These are phyloP conservation scores for Malassezia arunalokei DNA, from an alignment of 1,284 basidiomycete genomes.

Conservation along the genomic window DNA sequence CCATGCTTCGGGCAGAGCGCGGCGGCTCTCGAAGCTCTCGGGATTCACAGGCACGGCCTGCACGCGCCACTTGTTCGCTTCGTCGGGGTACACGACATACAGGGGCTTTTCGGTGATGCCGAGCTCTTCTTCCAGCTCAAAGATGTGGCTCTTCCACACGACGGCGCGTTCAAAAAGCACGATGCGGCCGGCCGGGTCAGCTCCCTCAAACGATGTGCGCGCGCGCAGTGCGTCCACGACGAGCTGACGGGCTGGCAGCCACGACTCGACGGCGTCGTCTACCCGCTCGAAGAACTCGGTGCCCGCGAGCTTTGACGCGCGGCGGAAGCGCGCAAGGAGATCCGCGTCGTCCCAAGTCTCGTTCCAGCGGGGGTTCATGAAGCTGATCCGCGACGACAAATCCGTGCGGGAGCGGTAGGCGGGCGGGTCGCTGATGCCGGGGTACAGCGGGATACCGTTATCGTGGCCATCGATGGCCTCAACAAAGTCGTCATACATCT, in stretches of 20 bases:
- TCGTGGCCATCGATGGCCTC: conserved; percentile 92
- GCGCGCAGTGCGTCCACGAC: conserved; percentile 58
- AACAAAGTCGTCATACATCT: conserved; percentile 80
- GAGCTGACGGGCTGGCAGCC: conserved; percentile 81
- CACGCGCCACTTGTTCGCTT: conserved; percentile 70
- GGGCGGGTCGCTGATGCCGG: conserved; percentile 21
- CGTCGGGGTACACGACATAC: conserved; percentile 77
- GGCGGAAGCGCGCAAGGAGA: conserved; percentile 52
- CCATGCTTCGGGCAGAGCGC: conserved; percentile 83
- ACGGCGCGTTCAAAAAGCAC: conserved; percentile 68
- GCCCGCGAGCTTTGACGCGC: conserved; percentile 72
- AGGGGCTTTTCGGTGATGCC: conserved; percentile 51
- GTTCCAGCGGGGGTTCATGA: conserved; percentile 43
- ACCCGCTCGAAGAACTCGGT: conserved; percentile 71
- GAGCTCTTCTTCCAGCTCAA: conserved; percentile 59
- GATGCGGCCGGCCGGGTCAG: conserved; percentile 58
- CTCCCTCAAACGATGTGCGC: conserved; percentile 54
- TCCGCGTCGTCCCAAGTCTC: conserved; percentile 24
- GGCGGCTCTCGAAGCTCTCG: conserved; percentile 78
- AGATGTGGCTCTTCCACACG: conserved; percentile 91
- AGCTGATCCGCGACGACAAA: conserved; percentile 34
- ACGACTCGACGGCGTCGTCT: conserved; percentile 71
- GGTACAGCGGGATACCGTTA: conserved; percentile 45
- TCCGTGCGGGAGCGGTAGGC: conserved; percentile 41
- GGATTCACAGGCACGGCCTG: conserved; percentile 76